Conservation (phyloP, 2,329 filamentous ascomycete species). For the Ceratocystiopsis sp. region DNA sequence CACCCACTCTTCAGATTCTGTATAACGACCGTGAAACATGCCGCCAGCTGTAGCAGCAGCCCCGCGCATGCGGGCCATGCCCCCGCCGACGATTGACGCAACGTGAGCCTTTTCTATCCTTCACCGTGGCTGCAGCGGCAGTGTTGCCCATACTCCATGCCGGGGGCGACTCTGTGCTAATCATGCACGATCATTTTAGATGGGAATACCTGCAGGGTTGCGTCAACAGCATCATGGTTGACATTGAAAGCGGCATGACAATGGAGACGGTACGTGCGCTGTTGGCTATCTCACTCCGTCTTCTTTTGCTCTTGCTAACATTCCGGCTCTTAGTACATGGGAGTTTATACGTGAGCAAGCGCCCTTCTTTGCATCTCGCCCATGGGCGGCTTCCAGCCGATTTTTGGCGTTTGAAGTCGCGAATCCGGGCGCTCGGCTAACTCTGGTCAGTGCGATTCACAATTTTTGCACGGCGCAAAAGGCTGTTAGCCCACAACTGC, state of each 20-base stretch:
- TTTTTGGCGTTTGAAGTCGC: too few relatives aligned
- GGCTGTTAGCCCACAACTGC: constrained; percentile 45
- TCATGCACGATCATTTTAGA: constrained; percentile 25
- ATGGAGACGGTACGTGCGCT: constrained; percentile 57
- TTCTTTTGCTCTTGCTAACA: not conserved
- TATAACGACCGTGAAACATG: too few relatives aligned
- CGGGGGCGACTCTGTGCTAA: not conserved
- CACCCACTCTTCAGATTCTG: too few relatives aligned
- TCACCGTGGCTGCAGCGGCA: too few relatives aligned
- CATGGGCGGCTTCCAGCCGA: too few relatives aligned
- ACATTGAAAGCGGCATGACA: constrained; percentile 81
- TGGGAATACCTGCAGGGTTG: constrained; percentile 82
- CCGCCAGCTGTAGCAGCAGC: too few relatives aligned
- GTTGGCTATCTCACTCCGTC: not conserved
- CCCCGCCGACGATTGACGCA: too few relatives aligned
- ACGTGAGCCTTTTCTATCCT: too few relatives aligned
- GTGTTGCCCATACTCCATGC: too few relatives aligned
- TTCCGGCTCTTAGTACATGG: constrained; percentile 58
- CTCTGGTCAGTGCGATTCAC: constrained; percentile 56
- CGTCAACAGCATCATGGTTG: constrained; percentile 84
- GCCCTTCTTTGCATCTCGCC: not conserved
- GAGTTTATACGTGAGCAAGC: constrained; percentile 62
- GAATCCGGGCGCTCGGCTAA: constrained; percentile 17
- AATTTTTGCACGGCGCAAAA: constrained; percentile 99
- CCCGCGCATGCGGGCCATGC: too few relatives aligned